These are phyloP conservation scores for Biscogniauxia sp. DNA, from an alignment of 2,329 filamentous ascomycete species.

Conservation along the genomic window DNA sequence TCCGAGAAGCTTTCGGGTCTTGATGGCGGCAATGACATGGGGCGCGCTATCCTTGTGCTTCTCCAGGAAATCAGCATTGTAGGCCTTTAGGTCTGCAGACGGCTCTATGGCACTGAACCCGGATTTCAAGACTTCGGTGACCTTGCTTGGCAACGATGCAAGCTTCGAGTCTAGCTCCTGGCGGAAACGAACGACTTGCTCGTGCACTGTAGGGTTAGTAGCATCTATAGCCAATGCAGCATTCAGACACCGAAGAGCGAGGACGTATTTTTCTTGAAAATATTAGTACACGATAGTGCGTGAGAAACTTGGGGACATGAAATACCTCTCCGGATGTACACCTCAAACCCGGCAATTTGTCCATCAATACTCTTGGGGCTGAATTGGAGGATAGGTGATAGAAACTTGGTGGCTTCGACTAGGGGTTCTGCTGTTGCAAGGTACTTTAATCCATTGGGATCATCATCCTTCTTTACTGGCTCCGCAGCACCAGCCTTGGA, in stretches of 20 bases:
- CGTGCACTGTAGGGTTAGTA: slow-evolving; percentile 69
- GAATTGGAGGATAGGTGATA: slow-evolving; percentile 77
- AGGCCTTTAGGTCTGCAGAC: slow-evolving; percentile 56
- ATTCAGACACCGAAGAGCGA: slow-evolving; percentile 82
- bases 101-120: slow-evolving; percentile 63
- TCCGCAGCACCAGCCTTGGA: slow-evolving; percentile 61
- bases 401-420: slow-evolving; percentile 82
- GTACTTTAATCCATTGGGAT: slow-evolving; percentile 79
- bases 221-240: slow-evolving; percentile 68
- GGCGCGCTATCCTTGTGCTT: slow-evolving; percentile 60
- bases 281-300: slow-evolving; percentile 11
- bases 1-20: slow-evolving; percentile 57
- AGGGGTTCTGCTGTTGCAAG: slow-evolving; percentile 79
- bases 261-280: slow-evolving; percentile 72
- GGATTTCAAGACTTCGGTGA: slow-evolving; percentile 66
- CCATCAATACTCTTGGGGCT: slow-evolving; percentile 77
- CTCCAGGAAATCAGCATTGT: slow-evolving; percentile 65
- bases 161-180: slow-evolving; percentile 55
- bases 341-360: slow-evolving; percentile 85
- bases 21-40: slow-evolving; percentile 64
- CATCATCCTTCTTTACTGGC: slow-evolving; percentile 83
- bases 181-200: slow-evolving; percentile 70
- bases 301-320: neutral
- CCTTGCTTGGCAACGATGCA: slow-evolving; percentile 61
- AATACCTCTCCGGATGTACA: slow-evolving; percentile 79